phyloP scores from a whole-genome alignment of 371 early-diverging fungal genomes.

The Catenaria anguillulae region DNA sequence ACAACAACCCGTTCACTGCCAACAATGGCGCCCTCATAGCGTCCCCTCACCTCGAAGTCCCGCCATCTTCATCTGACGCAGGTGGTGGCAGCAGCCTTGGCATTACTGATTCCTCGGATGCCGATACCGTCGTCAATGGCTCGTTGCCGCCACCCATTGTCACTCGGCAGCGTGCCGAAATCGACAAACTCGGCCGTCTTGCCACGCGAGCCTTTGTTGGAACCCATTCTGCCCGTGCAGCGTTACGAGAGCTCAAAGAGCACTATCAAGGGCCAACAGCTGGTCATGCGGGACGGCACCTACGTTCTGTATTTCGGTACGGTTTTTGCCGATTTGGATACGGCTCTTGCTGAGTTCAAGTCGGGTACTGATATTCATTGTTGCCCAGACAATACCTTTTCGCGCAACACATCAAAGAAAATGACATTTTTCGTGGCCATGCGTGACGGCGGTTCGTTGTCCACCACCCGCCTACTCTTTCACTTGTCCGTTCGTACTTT shows the following conservation, averaged over 20 bases:
- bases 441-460: slow-evolving; percentile 19
- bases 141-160: no score
- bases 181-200: background rate
- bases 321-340: background rate
- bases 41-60: no score
- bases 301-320: slow-evolving; percentile 47
- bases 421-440: slow-evolving; percentile 70
- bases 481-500: background rate
- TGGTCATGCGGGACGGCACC: slow-evolving; percentile 45
- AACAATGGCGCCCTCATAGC: no score
- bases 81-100: no score
- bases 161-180: no score
- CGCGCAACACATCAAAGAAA: slow-evolving; percentile 79
- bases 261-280: slow-evolving; percentile 53
- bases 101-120: no score
- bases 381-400: slow-evolving; percentile 85
- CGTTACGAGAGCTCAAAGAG: slow-evolving; percentile 55
- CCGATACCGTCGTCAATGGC: no score
- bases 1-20: no score
- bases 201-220: slow-evolving; percentile 24
- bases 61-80: no score
- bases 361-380: slow-evolving; percentile 5
- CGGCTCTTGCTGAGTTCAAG: slow-evolving; percentile 2
- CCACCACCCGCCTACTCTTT: background rate
- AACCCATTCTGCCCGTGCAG: slow-evolving; percentile 49